Evolutionary conservation across 2,329 filamentous ascomycete genomes (phyloP).

Genomic region (Diaporthe sp.): DNA sequence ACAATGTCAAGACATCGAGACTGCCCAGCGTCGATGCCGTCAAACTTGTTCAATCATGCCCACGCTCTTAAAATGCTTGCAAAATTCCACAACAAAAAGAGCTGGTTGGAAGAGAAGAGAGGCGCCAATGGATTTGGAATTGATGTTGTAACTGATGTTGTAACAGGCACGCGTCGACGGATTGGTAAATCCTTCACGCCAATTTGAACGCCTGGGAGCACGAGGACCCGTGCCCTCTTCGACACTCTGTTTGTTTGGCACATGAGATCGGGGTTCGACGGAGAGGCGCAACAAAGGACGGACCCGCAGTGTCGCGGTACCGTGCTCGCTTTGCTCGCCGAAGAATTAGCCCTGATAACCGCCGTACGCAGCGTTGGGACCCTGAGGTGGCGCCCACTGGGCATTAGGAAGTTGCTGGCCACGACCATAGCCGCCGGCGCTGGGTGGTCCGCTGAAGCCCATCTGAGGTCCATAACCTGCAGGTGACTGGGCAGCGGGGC

Average conservation of each 20-base stretch:
- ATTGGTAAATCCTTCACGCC: not conserved
- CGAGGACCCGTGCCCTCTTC: not conserved
- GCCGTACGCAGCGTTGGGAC: conserved; percentile 72
- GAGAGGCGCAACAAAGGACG: not conserved
- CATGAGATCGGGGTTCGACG: not conserved
- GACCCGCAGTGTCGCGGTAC: not conserved
- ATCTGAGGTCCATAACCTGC: conserved; percentile 76
- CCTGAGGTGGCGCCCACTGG: conserved; percentile 64
- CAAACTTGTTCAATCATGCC: conserved; percentile 28
- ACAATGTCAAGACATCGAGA: conserved; percentile 16
- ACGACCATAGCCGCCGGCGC: conserved; percentile 87
- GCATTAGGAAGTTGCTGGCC: conserved; percentile 72
- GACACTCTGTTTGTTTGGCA: not conserved
- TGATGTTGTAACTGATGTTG: conserved; percentile 16
- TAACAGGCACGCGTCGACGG: not conserved
- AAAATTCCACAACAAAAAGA: conserved; percentile 25
- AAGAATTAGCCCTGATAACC: conserved; percentile 70
- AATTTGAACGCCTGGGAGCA: not conserved
- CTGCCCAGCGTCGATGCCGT: conserved; percentile 27
- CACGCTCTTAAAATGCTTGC: conserved; percentile 33
- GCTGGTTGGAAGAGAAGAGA: conserved; percentile 22
- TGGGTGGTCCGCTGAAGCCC: conserved; percentile 78
- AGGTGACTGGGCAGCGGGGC: conserved; percentile 70
- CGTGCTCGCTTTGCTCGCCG: not conserved
- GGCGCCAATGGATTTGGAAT: conserved; percentile 6